Percentiles rank a stretch among this genome's conserved stretches.
These are phyloP conservation scores for Aspergillus unguis DNA, from an alignment of 2,329 filamentous ascomycete species.

Conservation along the genomic window DNA sequence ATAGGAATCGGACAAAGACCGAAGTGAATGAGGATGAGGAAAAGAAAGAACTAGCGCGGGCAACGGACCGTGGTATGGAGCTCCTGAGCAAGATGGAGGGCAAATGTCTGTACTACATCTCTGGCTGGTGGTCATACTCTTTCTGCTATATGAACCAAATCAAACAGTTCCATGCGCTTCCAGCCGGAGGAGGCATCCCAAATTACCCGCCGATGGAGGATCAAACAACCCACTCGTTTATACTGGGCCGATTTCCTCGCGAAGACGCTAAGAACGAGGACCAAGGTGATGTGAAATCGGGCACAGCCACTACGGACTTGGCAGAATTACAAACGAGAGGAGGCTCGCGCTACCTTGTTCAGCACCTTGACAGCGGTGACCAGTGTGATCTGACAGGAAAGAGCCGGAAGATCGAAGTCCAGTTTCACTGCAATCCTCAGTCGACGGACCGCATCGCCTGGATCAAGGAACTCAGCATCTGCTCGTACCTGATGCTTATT, in stretches of 20 bases:
- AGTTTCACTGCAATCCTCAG: conserved; percentile 75
- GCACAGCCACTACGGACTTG: conserved; percentile 37
- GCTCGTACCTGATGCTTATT: conserved; percentile 88
- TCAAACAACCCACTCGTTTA: conserved; percentile 68
- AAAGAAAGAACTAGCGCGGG: conserved; percentile 73
- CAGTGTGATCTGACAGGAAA: conserved; percentile 81
- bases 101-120: conserved; percentile 76
- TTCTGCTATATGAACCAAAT: conserved; percentile 89
- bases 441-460: conserved; percentile 74
- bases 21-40: conserved; percentile 64
- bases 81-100: conserved; percentile 74
- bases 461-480: conserved; percentile 91
- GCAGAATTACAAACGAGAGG: conserved; percentile 76
- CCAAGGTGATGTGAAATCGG: conserved; percentile 23
- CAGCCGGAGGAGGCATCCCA: conserved; percentile 64
- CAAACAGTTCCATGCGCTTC: conserved; percentile 83
- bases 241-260: conserved; percentile 63
- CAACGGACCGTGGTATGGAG: conserved; percentile 74
- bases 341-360: conserved; percentile 80
- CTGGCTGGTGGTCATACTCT: conserved; percentile 93
- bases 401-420: conserved; percentile 76
- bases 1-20: conserved; percentile 65
- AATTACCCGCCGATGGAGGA: conserved; percentile 73
- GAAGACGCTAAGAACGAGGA: conserved; percentile 33
- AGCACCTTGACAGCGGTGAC: conserved; percentile 74